These are phyloP conservation scores for Eimeria maxima DNA, from an alignment of 169 alveolate genomes.

Conservation along the genomic window DNA sequence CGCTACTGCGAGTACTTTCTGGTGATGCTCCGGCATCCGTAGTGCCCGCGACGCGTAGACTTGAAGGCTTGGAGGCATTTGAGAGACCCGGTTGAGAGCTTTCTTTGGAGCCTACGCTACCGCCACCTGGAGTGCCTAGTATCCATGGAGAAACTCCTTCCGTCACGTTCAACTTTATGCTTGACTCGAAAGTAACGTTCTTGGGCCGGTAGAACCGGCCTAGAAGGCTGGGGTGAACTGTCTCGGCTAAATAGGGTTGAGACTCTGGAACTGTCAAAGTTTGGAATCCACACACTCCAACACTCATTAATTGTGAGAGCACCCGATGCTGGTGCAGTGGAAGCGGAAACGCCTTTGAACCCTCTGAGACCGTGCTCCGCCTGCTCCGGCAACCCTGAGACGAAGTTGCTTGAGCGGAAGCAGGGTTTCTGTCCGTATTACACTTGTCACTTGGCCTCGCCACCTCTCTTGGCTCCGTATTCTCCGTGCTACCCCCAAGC, in stretches of 20 bases:
- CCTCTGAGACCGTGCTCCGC: neutral
- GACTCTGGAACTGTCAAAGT: constrained; percentile 47
- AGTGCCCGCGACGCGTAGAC: neutral
- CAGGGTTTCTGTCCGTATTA: neutral
- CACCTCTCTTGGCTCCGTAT: constrained; percentile 8
- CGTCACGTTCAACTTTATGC: neutral
- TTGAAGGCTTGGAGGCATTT: neutral
- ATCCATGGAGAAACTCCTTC: neutral
- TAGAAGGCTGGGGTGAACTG: constrained; percentile 9
- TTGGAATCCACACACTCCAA: constrained; percentile 17
- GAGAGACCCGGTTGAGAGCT: neutral
- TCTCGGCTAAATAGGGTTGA: constrained; percentile 37
- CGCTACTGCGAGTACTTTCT: neutral
- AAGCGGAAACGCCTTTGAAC: neutral
- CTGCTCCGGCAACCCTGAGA: neutral
- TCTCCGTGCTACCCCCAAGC: neutral
- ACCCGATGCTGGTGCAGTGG: neutral
- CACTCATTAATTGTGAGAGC: neutral
- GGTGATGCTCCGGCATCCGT: constrained; percentile 1
- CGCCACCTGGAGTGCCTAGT: neutral
- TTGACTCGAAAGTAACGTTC: neutral
- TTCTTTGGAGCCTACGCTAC: neutral
- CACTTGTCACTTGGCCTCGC: neutral
- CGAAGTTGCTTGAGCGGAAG: neutral
- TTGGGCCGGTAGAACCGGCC: constrained; percentile 35